Conservation (phyloP, 164 flowering plant species). For the Berberis vulgaris region DNA sequence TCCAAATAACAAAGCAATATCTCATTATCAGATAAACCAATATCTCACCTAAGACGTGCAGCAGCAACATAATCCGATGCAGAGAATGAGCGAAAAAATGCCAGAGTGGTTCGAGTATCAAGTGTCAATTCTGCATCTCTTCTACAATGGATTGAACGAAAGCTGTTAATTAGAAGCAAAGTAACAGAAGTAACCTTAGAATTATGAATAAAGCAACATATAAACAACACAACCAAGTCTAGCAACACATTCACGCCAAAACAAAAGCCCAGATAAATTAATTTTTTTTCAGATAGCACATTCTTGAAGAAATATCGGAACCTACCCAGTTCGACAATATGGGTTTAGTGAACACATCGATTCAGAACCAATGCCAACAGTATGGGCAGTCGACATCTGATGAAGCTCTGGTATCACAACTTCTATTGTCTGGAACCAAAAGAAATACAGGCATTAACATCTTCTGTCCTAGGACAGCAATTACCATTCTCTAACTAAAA, state of each 20-base stretch:
- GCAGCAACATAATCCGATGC: slow-evolving; percentile 86
- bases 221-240: neutral
- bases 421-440: slow-evolving; percentile 49
- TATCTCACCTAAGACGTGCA: slow-evolving; percentile 67
- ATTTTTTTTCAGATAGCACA: no score
- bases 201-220: neutral
- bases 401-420: slow-evolving; percentile 77
- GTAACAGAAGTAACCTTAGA: neutral
- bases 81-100: slow-evolving; percentile 60
- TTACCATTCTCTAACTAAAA: neutral
- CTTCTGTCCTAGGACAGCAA: neutral
- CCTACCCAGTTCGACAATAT: slow-evolving; percentile 64
- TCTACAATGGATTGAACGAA: slow-evolving; percentile 26
- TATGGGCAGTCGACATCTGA: slow-evolving; percentile 85
- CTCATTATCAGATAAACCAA: neutral
- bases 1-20: neutral
- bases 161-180: neutral
- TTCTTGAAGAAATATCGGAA: slow-evolving; percentile 3
- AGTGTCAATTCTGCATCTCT: slow-evolving; percentile 36
- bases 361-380: slow-evolving; percentile 89
- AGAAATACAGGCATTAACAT: neutral
- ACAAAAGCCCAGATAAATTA: no score
- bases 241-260: neutral
- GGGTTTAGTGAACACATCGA: slow-evolving; percentile 47
- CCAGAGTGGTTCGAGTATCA: slow-evolving; percentile 75